Base-by-base conservation (phyloP, 352 stramenopile species). In the Phytopythium chamaehyphon region DNA sequence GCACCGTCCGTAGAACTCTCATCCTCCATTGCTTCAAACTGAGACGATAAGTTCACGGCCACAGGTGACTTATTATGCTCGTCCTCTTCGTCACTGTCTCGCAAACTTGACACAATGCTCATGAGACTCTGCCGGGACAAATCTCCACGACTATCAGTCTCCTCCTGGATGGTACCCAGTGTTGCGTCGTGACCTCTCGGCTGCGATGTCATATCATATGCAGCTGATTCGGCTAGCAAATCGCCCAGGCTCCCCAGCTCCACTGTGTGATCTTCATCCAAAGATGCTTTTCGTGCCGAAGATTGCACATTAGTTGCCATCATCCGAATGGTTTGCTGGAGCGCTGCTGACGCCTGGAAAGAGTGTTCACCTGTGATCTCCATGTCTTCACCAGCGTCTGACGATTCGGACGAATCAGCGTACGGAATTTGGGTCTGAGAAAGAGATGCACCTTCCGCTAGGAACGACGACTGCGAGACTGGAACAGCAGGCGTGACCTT, bases 331-430 rank as follows among this genome's bases (percentile, higher is more conserved):
- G 45, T 31, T 12, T 57, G 40, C 43, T 51, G 51, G 10, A 54
- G 51, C 23, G 69, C 26, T 8, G 63, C 46, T 9, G 65, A 53
- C 5, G 68, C 60, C 18, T 83, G 68, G 33, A 78, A 66, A 1
- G 72, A 76, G 52, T 85, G 91, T 22, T 95, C 84, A 4, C 80
- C 84, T 1, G 84, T 93, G 48, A 95, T 87, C 26, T 95, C 84
- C 80, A 95, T 95, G 45, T 95, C 84, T 48, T 95, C 84, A 3
- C 76, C 77, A 40, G 76, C 75, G 47, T 89, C 81, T 0, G 79
- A 90, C 10, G 84, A 92, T 19, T 73, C 75, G 1, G 83, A 93
- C 7, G 83, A 93, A 37, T 90, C 83, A 14, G 75, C 83, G 35
- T 88, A 93, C 38, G 79, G 66, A 9, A 55, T 55, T 18, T 72